Evolutionary conservation across 257 asterid species (phyloP).

Genomic region (Prunella vulgaris): DNA sequence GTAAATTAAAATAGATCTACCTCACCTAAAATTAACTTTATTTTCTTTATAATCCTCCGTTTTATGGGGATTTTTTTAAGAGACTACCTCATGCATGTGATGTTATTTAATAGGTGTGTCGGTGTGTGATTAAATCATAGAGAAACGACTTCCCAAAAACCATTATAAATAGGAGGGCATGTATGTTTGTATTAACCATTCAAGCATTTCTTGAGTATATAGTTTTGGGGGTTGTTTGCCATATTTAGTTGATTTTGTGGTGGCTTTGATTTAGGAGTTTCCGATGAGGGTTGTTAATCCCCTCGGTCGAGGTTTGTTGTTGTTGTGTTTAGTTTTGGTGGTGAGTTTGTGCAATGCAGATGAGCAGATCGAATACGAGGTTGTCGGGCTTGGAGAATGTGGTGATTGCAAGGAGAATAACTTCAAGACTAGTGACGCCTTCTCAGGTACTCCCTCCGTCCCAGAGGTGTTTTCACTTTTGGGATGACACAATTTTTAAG

Average conservation of each 20-base stretch:
- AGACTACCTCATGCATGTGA: slow-evolving; percentile 62
- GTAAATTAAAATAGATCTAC: no score
- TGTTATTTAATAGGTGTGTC: slow-evolving; percentile 34
- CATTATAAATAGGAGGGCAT: slow-evolving; percentile 20
- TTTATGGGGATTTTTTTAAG: background rate
- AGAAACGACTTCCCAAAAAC: background rate
- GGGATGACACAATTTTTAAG: no score
- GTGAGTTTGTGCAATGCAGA: slow-evolving; percentile 28
- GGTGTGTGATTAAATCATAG: slow-evolving; percentile 18
- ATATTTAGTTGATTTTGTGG: background rate
- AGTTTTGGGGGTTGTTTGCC: background rate
- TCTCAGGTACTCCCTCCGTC: no score
- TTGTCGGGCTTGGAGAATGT: slow-evolving; percentile 43
- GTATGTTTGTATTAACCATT: background rate
- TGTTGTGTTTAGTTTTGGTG: slow-evolving; percentile 20
- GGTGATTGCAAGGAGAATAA: slow-evolving; percentile 41
- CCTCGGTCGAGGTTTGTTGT: slow-evolving; percentile 17
- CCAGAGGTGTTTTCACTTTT: no score
- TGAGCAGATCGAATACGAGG: slow-evolving; percentile 29
- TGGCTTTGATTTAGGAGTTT: background rate
- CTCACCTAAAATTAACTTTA: background rate
- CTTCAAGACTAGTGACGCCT: slow-evolving; percentile 30
- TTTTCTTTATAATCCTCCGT: background rate
- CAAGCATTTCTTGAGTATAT: background rate
- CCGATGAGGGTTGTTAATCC: slow-evolving; percentile 47